Percentiles rank a stretch among this genome's conserved stretches.
Evolutionary conservation across 371 early-diverging fungal species (phyloP).

Genomic region (Phascolomyces articulosus): DNA sequence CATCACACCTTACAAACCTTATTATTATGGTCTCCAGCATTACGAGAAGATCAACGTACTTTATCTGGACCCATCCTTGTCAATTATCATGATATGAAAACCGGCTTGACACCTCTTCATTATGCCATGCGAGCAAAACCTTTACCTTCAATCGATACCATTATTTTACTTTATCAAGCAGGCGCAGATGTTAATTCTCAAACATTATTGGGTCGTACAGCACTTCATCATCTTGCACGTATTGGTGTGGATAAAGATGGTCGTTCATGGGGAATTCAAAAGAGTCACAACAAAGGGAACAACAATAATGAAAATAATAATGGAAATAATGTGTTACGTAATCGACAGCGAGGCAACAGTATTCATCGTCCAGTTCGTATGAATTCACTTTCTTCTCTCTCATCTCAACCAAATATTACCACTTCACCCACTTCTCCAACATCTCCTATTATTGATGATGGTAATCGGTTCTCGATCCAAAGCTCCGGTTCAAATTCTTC

Average conservation of each 20-base stretch:
- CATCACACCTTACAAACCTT: constrained; percentile 57
- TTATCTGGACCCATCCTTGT: constrained; percentile 43
- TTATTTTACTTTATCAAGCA: constrained; percentile 64
- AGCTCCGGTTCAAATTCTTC: constrained; percentile 13
- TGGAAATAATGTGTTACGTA: neutral
- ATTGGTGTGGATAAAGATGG: constrained; percentile 54
- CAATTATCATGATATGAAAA: constrained; percentile 65
- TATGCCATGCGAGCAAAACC: constrained; percentile 68
- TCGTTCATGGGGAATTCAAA: constrained; percentile 50
- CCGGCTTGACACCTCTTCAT: constrained; percentile 67
- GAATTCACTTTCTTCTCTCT: constrained; percentile 17
- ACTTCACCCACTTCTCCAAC: constrained; percentile 8
- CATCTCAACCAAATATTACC: constrained; percentile 7
- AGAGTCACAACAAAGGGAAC: constrained; percentile 15
- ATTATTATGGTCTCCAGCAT: constrained; percentile 48
- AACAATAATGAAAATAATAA: constrained; percentile 4
- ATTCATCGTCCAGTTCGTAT: constrained; percentile 8
- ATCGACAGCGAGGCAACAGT: neutral
- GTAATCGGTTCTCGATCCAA: constrained; percentile 22
- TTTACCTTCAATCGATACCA: constrained; percentile 59
- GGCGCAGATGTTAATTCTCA: constrained; percentile 73
- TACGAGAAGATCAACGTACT: constrained; percentile 25
- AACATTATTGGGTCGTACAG: constrained; percentile 66
- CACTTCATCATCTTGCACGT: constrained; percentile 64
- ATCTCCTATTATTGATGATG: constrained; percentile 3